Conservation (phyloP, 495 filamentous ascomycete genomes). For the Clohesyomyces aquaticus region DNA sequence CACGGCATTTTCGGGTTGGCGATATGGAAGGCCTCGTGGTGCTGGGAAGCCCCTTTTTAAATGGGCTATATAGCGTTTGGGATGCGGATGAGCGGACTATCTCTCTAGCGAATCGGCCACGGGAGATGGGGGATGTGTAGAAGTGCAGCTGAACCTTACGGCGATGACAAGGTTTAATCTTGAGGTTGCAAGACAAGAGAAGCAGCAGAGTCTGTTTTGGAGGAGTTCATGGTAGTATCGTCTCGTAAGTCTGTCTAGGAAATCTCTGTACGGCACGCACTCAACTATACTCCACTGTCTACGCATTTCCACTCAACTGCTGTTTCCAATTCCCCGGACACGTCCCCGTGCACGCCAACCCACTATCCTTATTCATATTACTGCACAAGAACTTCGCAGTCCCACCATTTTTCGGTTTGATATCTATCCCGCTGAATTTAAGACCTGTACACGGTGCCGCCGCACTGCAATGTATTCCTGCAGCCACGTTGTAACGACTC, state of each 20-base stretch:
- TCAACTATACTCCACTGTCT: background rate
- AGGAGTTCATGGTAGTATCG: too few relatives aligned
- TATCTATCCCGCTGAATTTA: conserved; percentile 56
- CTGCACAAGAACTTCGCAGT: conserved; percentile 53
- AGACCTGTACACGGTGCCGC: conserved; percentile 54
- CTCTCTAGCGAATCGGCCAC: conserved; percentile 15
- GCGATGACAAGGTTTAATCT: too few relatives aligned
- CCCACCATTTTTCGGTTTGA: conserved; percentile 50
- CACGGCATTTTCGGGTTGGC: too few relatives aligned
- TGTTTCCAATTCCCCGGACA: conserved; percentile 53
- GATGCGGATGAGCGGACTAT: conserved; percentile 14
- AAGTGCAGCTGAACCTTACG: too few relatives aligned
- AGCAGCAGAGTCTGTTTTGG: too few relatives aligned
- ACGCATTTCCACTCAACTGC: conserved; percentile 52
- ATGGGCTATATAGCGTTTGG: conserved; percentile 24
- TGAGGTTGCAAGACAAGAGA: too few relatives aligned
- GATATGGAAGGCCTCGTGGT: conserved; percentile 16
- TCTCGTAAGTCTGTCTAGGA: too few relatives aligned
- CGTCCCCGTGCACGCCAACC: conserved; percentile 47
- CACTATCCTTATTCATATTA: conserved; percentile 51
- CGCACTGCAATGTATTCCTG: conserved; percentile 58
- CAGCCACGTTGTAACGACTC: conserved; percentile 57
- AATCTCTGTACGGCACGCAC: too few relatives aligned
- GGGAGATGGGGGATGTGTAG: too few relatives aligned
- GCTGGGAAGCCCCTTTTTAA: conserved; percentile 19